A percentile compares a stretch with the other conserved stretches of the same genome.
Evolutionary conservation across 2,329 filamentous ascomycete genomes (phyloP).

Genomic region (Ophiostoma perfectum): DNA sequence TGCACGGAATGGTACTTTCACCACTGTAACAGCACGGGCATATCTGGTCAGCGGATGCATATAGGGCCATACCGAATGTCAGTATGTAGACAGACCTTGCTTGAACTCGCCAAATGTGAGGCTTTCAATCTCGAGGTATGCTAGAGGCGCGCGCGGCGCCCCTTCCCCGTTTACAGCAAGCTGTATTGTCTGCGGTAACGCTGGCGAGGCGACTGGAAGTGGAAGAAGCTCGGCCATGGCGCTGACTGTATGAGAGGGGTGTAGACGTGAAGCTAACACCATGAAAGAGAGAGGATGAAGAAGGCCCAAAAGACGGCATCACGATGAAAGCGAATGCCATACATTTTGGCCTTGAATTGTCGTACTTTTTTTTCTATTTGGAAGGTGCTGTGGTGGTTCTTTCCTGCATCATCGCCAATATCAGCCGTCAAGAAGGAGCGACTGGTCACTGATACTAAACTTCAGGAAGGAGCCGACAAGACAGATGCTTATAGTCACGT

Average conservation of each 20-base stretch:
- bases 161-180: background rate
- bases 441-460: background rate
- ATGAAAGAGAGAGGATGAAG: background rate
- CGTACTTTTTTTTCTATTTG: background rate
- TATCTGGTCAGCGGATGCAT: background rate
- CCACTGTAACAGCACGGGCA: constrained; percentile 15
- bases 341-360: background rate
- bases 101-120: constrained; percentile 23
- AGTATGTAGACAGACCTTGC: constrained; percentile 15
- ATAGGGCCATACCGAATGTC: background rate
- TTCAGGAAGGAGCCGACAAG: background rate
- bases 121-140: constrained; percentile 24
- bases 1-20: constrained; percentile 22
- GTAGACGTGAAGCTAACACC: background rate
- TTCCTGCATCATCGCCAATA: background rate
- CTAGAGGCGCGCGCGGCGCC: constrained; percentile 7
- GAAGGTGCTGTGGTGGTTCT: background rate
- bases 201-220: background rate
- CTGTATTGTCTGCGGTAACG: background rate
- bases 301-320: background rate
- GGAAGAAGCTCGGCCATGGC: background rate
- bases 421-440: background rate
- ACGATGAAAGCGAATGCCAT: background rate
- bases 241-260: background rate
- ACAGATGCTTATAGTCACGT: background rate